Evolutionary conservation across 768 basidiomycete genomes (phyloP).

Genomic region (Tubosaeta sp.): DNA sequence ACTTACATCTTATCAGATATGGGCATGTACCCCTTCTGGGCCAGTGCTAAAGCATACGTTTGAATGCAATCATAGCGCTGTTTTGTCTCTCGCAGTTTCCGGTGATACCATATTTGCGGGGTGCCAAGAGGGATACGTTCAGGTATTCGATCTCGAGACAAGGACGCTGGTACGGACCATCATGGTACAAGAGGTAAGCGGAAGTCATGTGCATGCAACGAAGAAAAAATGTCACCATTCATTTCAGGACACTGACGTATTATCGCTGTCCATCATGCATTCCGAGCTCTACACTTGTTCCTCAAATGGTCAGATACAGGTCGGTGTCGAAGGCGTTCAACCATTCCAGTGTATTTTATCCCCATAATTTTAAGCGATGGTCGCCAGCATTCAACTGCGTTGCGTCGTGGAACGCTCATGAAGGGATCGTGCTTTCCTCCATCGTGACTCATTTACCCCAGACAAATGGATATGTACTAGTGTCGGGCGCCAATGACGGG

Average conservation of each 20-base stretch:
- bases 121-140: slow-evolving; percentile 91
- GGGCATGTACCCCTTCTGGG: slow-evolving; percentile 49
- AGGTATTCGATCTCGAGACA: slow-evolving; percentile 88
- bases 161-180: slow-evolving; percentile 83
- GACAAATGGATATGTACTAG: slow-evolving; percentile 32
- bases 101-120: slow-evolving; percentile 88
- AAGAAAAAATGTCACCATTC: neutral
- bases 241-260: slow-evolving; percentile 67
- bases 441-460: slow-evolving; percentile 43
- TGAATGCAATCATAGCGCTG: slow-evolving; percentile 70
- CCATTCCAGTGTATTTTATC: neutral
- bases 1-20: slow-evolving; percentile 44
- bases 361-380: slow-evolving; percentile 51
- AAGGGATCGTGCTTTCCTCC: slow-evolving; percentile 80
- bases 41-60: slow-evolving; percentile 61
- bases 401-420: slow-evolving; percentile 78
- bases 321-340: slow-evolving; percentile 22
- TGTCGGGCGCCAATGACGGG: slow-evolving; percentile 86
- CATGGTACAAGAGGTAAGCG: slow-evolving; percentile 71
- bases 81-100: slow-evolving; percentile 70
- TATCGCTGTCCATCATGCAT: slow-evolving; percentile 72
- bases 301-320: slow-evolving; percentile 68
- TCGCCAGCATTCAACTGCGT: slow-evolving; percentile 82
- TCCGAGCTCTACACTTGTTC: slow-evolving; percentile 63
- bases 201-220: neutral